Percentiles rank a stretch among this genome's conserved stretches.
phyloP scores from a whole-genome alignment of 2,329 filamentous ascomycete species.

The Mycosphaerella arachidis region DNA sequence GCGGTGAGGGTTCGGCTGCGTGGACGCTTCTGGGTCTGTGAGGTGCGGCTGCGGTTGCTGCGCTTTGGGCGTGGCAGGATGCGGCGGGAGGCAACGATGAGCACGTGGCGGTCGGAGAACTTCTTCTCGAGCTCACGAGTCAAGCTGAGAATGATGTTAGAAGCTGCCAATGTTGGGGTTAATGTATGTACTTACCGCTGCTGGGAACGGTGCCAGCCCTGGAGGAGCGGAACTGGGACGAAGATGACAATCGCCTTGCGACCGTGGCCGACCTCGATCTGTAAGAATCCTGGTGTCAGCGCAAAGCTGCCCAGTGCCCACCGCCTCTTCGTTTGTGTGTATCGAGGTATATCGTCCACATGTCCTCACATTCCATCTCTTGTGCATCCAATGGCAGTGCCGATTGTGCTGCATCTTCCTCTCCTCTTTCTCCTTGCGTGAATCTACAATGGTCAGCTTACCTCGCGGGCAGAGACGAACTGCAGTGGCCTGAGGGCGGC shows the following conservation, averaged over 20 bases:
- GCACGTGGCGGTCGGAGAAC: conserved; percentile 99
- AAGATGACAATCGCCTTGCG: conserved; percentile 99
- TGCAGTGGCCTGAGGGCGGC: conserved; percentile 92
- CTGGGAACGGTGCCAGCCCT: conserved; percentile 99
- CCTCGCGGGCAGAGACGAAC: conserved; percentile 98
- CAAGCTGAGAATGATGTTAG: conserved; percentile 56
- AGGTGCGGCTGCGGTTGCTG: conserved; percentile 92
- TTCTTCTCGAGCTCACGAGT: conserved; percentile 99
- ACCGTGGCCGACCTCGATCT: conserved; percentile 99
- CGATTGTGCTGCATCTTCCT: background rate
- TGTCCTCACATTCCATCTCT: conserved; percentile 9
- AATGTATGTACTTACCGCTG: conserved; percentile 72
- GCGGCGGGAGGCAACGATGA: conserved; percentile 97
- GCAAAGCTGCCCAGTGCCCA: conserved; percentile 53
- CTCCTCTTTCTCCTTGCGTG: background rate
- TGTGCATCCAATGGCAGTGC: conserved; percentile 8
- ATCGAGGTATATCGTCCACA: conserved; percentile 12
- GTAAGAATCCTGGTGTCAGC: conserved; percentile 55
- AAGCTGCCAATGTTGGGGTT: conserved; percentile 5
- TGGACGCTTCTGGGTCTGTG: conserved; percentile 97
- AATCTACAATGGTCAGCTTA: conserved; percentile 55
- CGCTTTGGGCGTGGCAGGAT: conserved; percentile 98
- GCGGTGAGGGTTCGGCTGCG: conserved; percentile 96
- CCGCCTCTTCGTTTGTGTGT: conserved; percentile 45
- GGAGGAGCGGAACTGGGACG: conserved; percentile 98